Evolutionary conservation across 495 filamentous ascomycete genomes (phyloP).

Genomic region (Podospora didyma): DNA sequence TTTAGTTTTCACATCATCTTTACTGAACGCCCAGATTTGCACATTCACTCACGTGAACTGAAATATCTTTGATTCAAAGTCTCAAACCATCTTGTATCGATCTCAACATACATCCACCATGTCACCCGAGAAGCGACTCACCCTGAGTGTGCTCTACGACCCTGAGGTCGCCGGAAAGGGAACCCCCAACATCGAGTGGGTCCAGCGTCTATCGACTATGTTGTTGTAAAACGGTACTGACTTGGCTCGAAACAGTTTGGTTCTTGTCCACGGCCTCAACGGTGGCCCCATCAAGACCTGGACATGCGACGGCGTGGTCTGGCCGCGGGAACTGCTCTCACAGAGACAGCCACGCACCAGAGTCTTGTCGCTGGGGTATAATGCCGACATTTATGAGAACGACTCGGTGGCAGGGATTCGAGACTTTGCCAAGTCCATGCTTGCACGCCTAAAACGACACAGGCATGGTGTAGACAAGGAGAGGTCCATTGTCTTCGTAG

Average conservation of each 20-base stretch:
- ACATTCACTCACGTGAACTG: too few species aligned
- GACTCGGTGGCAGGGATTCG: slow-evolving; percentile 9
- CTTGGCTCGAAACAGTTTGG: not conserved
- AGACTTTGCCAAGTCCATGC: slow-evolving; percentile 7
- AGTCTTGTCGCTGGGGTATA: slow-evolving; percentile 14
- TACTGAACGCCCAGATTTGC: too few species aligned
- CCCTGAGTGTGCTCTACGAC: too few species aligned
- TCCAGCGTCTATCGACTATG: too few species aligned
- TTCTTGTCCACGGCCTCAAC: slow-evolving; percentile 4
- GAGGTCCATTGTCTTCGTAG: slow-evolving; percentile 9
- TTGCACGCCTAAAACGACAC: not conserved
- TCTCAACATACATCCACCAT: too few species aligned
- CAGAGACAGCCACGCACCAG: not conserved
- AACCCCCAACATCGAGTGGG: too few species aligned
- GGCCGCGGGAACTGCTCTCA: slow-evolving; percentile 8
- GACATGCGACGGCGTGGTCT: not conserved
- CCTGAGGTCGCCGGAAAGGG: too few species aligned
- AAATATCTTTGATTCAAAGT: too few species aligned
- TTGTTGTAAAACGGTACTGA: not conserved
- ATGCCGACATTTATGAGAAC: slow-evolving; percentile 12
- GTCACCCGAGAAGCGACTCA: too few species aligned
- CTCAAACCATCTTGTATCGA: too few species aligned
- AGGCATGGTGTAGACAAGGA: not conserved
- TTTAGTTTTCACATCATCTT: too few species aligned
- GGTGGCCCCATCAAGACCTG: not conserved